These are phyloP conservation scores for Xylaria flabelliformis DNA, from an alignment of 495 filamentous ascomycete species.

Conservation along the genomic window DNA sequence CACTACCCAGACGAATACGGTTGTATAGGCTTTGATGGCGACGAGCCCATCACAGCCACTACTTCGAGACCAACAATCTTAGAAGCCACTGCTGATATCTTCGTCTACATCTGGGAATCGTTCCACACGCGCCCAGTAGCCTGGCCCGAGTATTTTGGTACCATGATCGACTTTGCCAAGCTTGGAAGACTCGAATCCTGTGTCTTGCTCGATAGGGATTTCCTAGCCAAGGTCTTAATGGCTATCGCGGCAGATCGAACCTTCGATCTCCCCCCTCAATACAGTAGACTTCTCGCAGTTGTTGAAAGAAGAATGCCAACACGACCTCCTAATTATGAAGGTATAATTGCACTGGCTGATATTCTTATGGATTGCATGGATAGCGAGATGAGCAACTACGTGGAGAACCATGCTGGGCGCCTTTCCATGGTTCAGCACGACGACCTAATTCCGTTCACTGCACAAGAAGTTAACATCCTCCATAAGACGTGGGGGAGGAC, in stretches of 20 bases:
- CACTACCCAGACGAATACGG: conserved; percentile 52
- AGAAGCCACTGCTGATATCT: conserved; percentile 40
- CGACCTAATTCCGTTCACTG: conserved; percentile 45
- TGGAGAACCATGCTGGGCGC: conserved; percentile 42
- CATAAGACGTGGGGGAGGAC: conserved; percentile 47
- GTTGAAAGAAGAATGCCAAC: conserved; percentile 58
- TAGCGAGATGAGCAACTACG: conserved; percentile 54
- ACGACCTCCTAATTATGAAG: conserved; percentile 58
- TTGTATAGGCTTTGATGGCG: conserved; percentile 32
- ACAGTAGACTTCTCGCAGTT: conserved; percentile 46
- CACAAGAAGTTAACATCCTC: conserved; percentile 51
- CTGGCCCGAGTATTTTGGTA: conserved; percentile 83
- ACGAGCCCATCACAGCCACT: conserved; percentile 24
- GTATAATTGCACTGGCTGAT: conserved; percentile 63
- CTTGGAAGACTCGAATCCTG: conserved; percentile 61
- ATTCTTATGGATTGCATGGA: conserved; percentile 55
- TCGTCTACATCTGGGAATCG: conserved; percentile 61
- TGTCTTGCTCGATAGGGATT: conserved; percentile 60
- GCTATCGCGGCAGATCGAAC: conserved; percentile 67
- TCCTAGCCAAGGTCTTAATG: conserved; percentile 63
- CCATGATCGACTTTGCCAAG: conserved; percentile 65
- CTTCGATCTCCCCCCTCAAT: conserved; percentile 50
- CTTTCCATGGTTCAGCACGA: conserved; percentile 35
- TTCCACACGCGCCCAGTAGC: conserved; percentile 64
- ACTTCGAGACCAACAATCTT: conserved; percentile 18